Evolutionary conservation across 116 monocot species (phyloP).

Genomic region (Cymodocea nodosa): DNA sequence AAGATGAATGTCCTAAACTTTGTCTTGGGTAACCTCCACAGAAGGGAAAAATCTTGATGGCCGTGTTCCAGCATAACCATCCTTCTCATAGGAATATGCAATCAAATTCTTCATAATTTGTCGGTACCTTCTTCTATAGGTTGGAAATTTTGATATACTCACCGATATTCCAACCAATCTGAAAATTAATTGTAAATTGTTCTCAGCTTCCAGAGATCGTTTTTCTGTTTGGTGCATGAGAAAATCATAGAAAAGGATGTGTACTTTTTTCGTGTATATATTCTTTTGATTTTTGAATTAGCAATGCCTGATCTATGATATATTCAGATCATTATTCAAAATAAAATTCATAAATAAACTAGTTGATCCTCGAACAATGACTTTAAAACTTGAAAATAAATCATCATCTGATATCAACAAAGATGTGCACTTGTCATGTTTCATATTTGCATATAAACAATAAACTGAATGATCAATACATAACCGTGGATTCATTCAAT

Average conservation of each 20-base stretch:
- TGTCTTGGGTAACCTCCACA: slow-evolving; percentile 9
- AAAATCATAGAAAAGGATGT: neutral
- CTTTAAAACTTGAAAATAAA: too few relatives aligned
- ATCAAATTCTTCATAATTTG: slow-evolving; percentile 57
- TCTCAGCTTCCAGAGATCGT: neutral
- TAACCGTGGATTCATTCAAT: too few relatives aligned
- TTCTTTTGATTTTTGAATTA: too few relatives aligned
- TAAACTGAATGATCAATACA: too few relatives aligned
- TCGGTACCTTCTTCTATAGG: slow-evolving; percentile 67
- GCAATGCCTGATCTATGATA: too few relatives aligned
- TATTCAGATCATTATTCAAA: too few relatives aligned
- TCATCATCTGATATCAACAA: too few relatives aligned
- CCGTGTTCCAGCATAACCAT: neutral
- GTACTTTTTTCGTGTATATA: neutral
- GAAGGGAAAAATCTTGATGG: slow-evolving; percentile 13
- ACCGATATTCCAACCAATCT: slow-evolving; percentile 82
- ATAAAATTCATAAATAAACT: too few relatives aligned
- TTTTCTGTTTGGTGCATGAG: neutral
- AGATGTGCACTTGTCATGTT: too few relatives aligned
- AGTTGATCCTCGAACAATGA: too few relatives aligned
- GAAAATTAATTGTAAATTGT: neutral
- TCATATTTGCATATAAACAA: too few relatives aligned
- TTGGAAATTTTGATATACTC: slow-evolving; percentile 71
- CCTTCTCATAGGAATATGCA: slow-evolving; percentile 27
- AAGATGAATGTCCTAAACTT: slow-evolving; percentile 10